Conservation (phyloP, 2,329 filamentous ascomycete genomes). For the Ceratocystis ficicola region DNA sequence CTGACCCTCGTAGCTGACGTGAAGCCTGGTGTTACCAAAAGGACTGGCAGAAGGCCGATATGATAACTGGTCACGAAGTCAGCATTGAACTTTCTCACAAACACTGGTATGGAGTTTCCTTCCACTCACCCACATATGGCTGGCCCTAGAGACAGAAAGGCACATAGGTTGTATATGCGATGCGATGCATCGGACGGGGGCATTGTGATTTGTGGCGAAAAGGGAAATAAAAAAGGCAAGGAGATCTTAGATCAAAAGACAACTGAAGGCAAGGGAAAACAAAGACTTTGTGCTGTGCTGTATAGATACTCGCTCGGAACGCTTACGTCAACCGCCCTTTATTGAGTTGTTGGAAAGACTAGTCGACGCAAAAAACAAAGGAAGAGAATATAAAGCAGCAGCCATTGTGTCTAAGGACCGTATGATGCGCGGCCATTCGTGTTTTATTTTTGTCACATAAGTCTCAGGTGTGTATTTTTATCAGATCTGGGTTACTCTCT, state of each 20-base stretch:
- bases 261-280: too few relatives aligned
- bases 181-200: conserved; percentile 1
- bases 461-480: conserved; percentile 7
- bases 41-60: conserved; percentile 44
- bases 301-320: too few relatives aligned
- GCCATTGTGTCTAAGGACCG: background rate
- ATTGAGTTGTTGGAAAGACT: background rate
- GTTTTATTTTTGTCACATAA: conserved; percentile 8
- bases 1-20: conserved; percentile 27
- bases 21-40: conserved; percentile 44
- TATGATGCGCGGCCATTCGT: background rate
- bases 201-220: background rate
- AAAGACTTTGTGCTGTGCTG: background rate
- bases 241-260: background rate
- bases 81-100: background rate
- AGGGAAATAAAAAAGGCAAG: background rate
- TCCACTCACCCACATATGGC: conserved; percentile 39
- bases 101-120: background rate
- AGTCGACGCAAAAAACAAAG: background rate
- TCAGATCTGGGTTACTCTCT: conserved; percentile 4
- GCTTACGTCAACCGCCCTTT: background rate
- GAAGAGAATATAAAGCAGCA: background rate
- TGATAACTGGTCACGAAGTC: conserved; percentile 35
- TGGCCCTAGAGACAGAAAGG: conserved; percentile 39
- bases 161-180: conserved; percentile 33